Conservation (phyloP, 164 flowering plant genomes). For the Buxus sempervirens region DNA sequence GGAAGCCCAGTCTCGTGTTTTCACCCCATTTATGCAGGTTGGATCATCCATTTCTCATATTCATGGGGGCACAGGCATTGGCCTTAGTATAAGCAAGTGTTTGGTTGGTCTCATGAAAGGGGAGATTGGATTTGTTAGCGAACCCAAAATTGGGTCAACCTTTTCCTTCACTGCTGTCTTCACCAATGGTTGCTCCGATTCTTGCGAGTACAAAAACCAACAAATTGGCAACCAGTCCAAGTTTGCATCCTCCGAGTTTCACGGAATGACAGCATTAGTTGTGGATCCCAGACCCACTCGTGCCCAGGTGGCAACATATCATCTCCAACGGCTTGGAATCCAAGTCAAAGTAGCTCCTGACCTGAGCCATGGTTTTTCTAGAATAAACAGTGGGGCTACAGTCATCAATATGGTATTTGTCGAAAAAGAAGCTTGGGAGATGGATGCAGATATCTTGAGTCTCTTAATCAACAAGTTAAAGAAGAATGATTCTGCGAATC, state of each 20-base stretch:
- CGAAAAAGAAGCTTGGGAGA: constrained; percentile 79
- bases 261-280: constrained; percentile 66
- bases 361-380: constrained; percentile 34
- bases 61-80: constrained; percentile 96
- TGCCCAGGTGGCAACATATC: constrained; percentile 74
- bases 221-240: constrained; percentile 35
- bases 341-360: constrained; percentile 51
- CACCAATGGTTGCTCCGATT: constrained; percentile 32
- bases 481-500: constrained; percentile 19
- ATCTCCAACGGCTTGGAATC: constrained; percentile 84
- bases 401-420: constrained; percentile 51
- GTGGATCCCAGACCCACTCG: constrained; percentile 67
- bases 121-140: constrained; percentile 86
- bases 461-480: constrained; percentile 32
- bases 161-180: constrained; percentile 88
- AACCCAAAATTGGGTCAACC: constrained; percentile 73
- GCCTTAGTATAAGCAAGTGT: constrained; percentile 92
- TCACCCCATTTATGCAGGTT: constrained; percentile 96
- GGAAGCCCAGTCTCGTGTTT: constrained; percentile 78
- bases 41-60: constrained; percentile 76
- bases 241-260: constrained; percentile 45
- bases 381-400: constrained; percentile 24
- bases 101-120: constrained; percentile 92
- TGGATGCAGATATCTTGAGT: constrained; percentile 26
- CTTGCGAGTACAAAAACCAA: constrained; percentile 37